A percentile compares a stretch with the other conserved stretches of the same genome.
phyloP scores from a whole-genome alignment of 495 filamentous ascomycete genomes.

The Chaetomium tenue region DNA sequence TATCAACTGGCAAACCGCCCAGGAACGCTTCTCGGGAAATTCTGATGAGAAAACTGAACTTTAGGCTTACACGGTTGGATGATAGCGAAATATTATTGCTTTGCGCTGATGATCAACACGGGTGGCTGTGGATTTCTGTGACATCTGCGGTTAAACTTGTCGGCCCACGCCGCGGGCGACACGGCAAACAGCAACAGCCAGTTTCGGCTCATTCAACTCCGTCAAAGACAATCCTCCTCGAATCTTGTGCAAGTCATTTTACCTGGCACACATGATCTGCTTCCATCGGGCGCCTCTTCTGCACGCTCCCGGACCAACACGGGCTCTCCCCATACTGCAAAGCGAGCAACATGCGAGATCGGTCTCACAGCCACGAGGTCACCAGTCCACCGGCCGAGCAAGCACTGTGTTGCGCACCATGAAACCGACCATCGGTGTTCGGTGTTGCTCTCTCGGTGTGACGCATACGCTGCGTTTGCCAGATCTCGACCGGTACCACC shows the following conservation, averaged over 20 bases:
- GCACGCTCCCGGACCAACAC: not conserved
- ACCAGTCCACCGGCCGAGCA: not conserved
- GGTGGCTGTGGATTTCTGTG: no score
- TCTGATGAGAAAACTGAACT: slow-evolving; percentile 37
- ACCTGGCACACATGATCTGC: not conserved
- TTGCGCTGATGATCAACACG: no score
- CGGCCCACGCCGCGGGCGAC: no score
- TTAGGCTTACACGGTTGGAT: not conserved
- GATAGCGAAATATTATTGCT: not conserved
- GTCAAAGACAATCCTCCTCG: not conserved
- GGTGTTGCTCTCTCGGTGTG: not conserved
- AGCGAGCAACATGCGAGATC: slow-evolving; percentile 12
- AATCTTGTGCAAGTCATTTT: not conserved
- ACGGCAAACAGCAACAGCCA: not conserved
- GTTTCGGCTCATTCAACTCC: not conserved
- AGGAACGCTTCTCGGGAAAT: slow-evolving; percentile 65
- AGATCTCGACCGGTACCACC: slow-evolving; percentile 1
- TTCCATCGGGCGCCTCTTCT: not conserved
- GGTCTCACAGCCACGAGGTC: slow-evolving; percentile 4
- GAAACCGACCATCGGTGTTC: not conserved
- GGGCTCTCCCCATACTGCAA: not conserved
- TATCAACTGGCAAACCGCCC: slow-evolving; percentile 94
- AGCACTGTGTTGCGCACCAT: not conserved
- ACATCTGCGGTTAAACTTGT: not conserved
- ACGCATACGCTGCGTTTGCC: slow-evolving; percentile 4